These are phyloP conservation scores for Trifolium fragiferum DNA, from an alignment of 306 rosid genomes.

Conservation along the genomic window DNA sequence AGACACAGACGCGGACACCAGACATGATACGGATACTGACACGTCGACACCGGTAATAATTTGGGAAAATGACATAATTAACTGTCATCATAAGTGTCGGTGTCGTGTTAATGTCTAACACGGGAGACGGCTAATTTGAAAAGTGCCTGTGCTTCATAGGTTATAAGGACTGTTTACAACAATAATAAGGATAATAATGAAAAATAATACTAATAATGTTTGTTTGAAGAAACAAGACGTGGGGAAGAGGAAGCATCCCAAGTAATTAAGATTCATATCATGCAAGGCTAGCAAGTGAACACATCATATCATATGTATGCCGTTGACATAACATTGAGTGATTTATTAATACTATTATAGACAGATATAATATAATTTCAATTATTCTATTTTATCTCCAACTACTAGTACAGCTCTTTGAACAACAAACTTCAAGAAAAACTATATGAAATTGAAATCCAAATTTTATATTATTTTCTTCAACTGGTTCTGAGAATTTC, in stretches of 20 bases:
- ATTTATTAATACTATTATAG: constrained; percentile 38
- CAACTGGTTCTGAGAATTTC: constrained; percentile 46
- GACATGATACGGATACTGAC: too few species aligned
- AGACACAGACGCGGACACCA: too few species aligned
- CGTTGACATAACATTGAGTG: constrained; percentile 71
- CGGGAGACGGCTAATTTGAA: too few species aligned
- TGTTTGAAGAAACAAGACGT: constrained; percentile 45
- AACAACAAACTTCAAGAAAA: constrained; percentile 58
- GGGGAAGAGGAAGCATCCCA: constrained; percentile 70
- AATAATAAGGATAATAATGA: constrained; percentile 34
- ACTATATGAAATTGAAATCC: constrained; percentile 39
- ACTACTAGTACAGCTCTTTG: constrained; percentile 65
- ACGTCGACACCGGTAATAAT: too few species aligned
- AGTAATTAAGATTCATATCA: constrained; percentile 56
- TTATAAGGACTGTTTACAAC: constrained; percentile 41
- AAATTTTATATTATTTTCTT: constrained; percentile 46
- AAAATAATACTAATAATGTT: neutral
- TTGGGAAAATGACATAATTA: too few species aligned
- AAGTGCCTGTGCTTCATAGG: too few species aligned
- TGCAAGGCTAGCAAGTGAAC: constrained; percentile 53
- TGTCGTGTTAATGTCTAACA: too few species aligned
- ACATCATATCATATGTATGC: constrained; percentile 39
- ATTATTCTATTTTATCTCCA: constrained; percentile 73
- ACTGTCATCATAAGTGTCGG: too few species aligned
- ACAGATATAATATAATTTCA: constrained; percentile 52